Conservation (phyloP, 179 eudicot species). For the Silene coronaria region DNA sequence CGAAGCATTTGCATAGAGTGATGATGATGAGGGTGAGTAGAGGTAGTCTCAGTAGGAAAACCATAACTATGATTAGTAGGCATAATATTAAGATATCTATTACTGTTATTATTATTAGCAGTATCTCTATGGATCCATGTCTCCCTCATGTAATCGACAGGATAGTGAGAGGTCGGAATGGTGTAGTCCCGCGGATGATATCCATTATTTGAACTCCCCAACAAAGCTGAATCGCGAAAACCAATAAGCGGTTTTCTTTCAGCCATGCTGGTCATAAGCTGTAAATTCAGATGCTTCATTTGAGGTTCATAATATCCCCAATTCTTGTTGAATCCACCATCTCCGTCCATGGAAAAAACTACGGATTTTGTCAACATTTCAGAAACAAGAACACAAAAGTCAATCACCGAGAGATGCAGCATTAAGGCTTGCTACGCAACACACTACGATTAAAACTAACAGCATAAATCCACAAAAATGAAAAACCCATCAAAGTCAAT, state of each 20-base stretch:
- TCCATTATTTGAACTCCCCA: slow-evolving; percentile 40
- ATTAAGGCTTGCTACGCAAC: slow-evolving; percentile 13
- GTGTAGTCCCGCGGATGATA: slow-evolving; percentile 50
- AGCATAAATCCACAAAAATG: background rate
- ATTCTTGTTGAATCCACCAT: slow-evolving; percentile 52
- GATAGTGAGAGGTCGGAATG: slow-evolving; percentile 42
- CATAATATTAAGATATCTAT: slow-evolving; percentile 47
- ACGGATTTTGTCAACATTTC: background rate
- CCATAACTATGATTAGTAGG: slow-evolving; percentile 44
- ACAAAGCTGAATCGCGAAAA: slow-evolving; percentile 37
- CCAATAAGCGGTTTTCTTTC: slow-evolving; percentile 50
- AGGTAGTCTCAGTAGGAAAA: slow-evolving; percentile 42
- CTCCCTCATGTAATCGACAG: slow-evolving; percentile 58
- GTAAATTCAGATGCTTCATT: slow-evolving; percentile 49
- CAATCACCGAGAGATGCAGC: slow-evolving; percentile 16
- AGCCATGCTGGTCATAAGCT: slow-evolving; percentile 47
- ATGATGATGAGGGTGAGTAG: slow-evolving; percentile 25
- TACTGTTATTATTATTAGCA: slow-evolving; percentile 12
- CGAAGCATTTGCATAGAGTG: slow-evolving; percentile 59
- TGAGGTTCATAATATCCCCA: slow-evolving; percentile 68
- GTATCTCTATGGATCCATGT: slow-evolving; percentile 21
- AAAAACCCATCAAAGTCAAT: slow-evolving; percentile 16
- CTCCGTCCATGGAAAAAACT: slow-evolving; percentile 44
- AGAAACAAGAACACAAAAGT: background rate
- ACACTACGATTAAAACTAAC: slow-evolving; percentile 14